Evolutionary conservation across 164 flowering plant species (phyloP), one percentile per base, ranked within the genome.

Genomic region (Paratinospora sagittata): DNA sequence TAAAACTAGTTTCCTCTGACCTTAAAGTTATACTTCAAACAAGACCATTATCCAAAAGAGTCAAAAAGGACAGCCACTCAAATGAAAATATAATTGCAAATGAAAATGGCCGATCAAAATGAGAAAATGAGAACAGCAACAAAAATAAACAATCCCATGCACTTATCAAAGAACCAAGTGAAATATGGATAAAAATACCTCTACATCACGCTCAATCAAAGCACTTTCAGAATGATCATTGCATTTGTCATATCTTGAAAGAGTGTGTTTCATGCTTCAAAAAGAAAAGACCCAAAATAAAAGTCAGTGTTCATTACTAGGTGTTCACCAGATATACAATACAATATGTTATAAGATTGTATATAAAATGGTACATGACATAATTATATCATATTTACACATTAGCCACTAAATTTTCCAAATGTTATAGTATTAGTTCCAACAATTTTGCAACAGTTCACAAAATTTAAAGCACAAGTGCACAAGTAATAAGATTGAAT

Each of bases 181-280:
- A 52, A 52, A 52, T 19, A 52, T 52, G 24, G 19, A 52, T 17
- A 14, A n/a, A 3, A 47, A 41, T 84, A 90, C 96, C 97, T 91
- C 91, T 21, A 77, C 64, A 49, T 81, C 84, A 55, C 71, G 34
- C 70, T 82, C 87, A 61, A 69, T 74, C 16, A 69, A 16, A 55
- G 84, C 37, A 63, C 76, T 23, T 60, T 85, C 84, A 55, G 86
- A 67, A 60, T 80, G 70, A 70, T 84, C 86, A 41, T 66, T 36
- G 74, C 81, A 77, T 57, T 83, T 86, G 78, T 78, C 81, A 83
- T 91, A 91, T 83, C 97, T 89, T 33, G 88, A 76, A 71, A 91
- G 82, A 26, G 83, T 91, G 66, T 68, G 68, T 73, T 81, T 84
- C 91, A 89, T 88, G 71, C 97, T 91, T 85, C 37, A 77, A 74